Base-by-base conservation (phyloP, 495 filamentous ascomycete genomes). In the Xylaria castorea region DNA sequence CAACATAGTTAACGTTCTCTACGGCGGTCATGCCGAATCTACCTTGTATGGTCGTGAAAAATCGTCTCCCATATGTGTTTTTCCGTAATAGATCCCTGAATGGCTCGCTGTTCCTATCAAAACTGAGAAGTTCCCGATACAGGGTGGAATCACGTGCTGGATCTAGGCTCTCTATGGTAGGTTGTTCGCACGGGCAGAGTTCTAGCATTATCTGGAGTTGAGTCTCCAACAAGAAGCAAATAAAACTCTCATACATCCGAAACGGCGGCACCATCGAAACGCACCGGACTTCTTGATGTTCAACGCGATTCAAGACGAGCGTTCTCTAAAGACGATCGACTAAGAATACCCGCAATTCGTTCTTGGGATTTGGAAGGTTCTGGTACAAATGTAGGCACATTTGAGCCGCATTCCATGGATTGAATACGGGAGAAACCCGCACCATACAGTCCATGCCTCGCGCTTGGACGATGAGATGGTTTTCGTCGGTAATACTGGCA, bases 391-490 rank as follows among this genome's bases (percentile, higher is more conserved):
- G 1, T 32, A 67, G 25, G 38, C 68, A 72, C 8, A 77, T 69
- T 0, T 42, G 38, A 2, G 64, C 51, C 7, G 12, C 44, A 72
- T 74, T 77, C 9, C 55, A 55, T 1, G 11, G 71, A 71, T 67
- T 65, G 71, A 77, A 68, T 22, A 74, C 30, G 36, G 68, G 69
- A 7, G 74, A 70, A 11, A 71, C 60, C 22, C 73, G 66, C 20
- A 57, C 58, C 50, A 77, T 42, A 22, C 67, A 58, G 44, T 76
- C 76, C 46, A 77, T 68, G 12, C 58, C 50, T 1, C 16, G 60
- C 3, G 61, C 69, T 36, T 77, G 76, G 9, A 74, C 34, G 36
- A 67, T 60, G 36, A 77, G 32, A 8, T n/a, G 51, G 7, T 57
- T 65, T 0, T 34, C 62, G 30, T 42, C 18, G 30, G 51, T 50